Evolutionary conservation across 2,329 filamentous ascomycete species (phyloP), one percentile per base, ranked within the genome.

Genomic region (Exophiala bonariae): DNA sequence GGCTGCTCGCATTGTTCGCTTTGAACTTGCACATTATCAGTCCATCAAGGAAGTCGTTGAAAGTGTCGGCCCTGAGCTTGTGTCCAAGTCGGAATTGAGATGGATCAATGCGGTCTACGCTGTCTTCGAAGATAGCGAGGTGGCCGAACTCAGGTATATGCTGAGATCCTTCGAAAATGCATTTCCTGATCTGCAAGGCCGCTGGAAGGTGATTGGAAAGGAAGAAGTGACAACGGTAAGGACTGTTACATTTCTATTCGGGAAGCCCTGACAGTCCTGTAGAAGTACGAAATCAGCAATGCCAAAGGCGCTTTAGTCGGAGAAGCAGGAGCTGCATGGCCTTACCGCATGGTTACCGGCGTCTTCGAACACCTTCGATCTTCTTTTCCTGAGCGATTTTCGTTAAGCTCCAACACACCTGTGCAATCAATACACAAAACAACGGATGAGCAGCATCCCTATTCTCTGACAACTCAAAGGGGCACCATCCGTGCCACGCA

Each of bases 261-360:
- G 6, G 6, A 11, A 26, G 6, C 6, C 11, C 23, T 26, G 11
- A 26, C 23, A 10, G 11, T 7, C 18, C 23, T 11, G 10, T 30
- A 51, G 47, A 51, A 44, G 38, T 50, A 46, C 31, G 56, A 55
- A 8, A 46, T 49, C 17, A 40, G 52, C 17, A 45, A 47, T 37
- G 54, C 51, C 18, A 51, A 44, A 17, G 55, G 53, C 7, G 55
- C 41, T 8, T 16, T 42, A 9, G 26, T 47, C 13, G 16, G 61
- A 19, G 56, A 60, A 5, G 62, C 62, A 3, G 62, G 62, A 13
- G 63, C 59, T 3, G 43, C 66, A 3, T 67, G 63, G 64, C 63
- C 65, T 16, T 68, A 68, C 50, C 60, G 59, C 13, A 50, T 68
- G 2, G 60, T 68, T 28, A 65, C 62, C 2, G 57, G 56, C 28